A percentile compares a stretch with the other conserved stretches of the same genome.
These are phyloP conservation scores for Didymella sp. DNA, from an alignment of 2,329 filamentous ascomycete species.

Conservation along the genomic window DNA sequence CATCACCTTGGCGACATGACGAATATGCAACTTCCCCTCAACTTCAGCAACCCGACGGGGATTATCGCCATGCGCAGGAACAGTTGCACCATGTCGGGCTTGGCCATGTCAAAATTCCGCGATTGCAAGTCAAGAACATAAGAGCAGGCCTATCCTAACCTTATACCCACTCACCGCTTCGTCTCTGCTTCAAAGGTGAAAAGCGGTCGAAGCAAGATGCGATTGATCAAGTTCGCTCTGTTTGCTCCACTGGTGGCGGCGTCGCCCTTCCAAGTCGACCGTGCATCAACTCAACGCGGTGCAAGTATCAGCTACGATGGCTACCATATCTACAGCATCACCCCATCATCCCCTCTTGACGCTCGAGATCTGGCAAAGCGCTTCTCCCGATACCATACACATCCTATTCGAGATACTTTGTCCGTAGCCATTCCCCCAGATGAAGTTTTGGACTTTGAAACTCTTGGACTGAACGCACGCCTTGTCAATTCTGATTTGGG, in stretches of 20 bases:
- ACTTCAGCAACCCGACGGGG: background rate
- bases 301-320: conserved; percentile 26
- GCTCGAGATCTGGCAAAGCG: conserved; percentile 22
- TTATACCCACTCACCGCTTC: background rate
- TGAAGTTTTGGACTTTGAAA: conserved; percentile 49
- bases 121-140: background rate
- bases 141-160: background rate
- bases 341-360: conserved; percentile 25
- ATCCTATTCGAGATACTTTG: conserved; percentile 28
- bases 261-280: conserved; percentile 16
- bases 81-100: background rate
- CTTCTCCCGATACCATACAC: conserved; percentile 30
- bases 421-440: conserved; percentile 51
- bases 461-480: conserved; percentile 45
- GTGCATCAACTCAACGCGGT: conserved; percentile 2
- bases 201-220: conserved; percentile 15
- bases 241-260: conserved; percentile 23
- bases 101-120: background rate
- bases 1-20: conserved; percentile 25
- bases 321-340: conserved; percentile 30
- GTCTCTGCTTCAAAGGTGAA: background rate
- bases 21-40: conserved; percentile 23
- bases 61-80: background rate
- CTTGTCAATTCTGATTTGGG: conserved; percentile 56
- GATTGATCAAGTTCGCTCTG: conserved; percentile 13